These are phyloP conservation scores for Diospyros lotus DNA, from an alignment of 148 eudicot species.

Conservation along the genomic window DNA sequence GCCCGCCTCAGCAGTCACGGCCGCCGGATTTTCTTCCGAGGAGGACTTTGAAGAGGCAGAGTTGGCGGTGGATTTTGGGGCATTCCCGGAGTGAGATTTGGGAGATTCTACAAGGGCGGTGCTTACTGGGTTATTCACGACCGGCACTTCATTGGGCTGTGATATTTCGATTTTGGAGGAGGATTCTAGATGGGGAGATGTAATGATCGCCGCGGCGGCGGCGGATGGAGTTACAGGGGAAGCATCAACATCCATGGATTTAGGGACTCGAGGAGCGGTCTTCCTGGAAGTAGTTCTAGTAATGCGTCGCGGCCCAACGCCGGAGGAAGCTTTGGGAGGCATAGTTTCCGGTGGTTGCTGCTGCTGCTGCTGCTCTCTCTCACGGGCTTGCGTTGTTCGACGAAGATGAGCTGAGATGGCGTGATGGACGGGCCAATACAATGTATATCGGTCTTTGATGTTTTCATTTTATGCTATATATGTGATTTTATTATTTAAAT, in stretches of 20 bases:
- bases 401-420: too few relatives aligned
- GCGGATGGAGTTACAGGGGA: not conserved
- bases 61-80: not conserved
- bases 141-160: not conserved
- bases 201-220: not conserved
- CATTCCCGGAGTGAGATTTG: not conserved
- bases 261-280: not conserved
- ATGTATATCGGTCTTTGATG: too few relatives aligned
- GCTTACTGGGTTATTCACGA: not conserved
- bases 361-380: too few relatives aligned
- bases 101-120: not conserved
- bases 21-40: not conserved
- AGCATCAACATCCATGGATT: not conserved
- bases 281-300: slow-evolving; percentile 19
- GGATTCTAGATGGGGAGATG: not conserved
- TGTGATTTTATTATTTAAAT: too few relatives aligned
- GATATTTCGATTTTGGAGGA: not conserved
- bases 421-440: too few relatives aligned
- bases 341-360: slow-evolving; percentile 3
- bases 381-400: too few relatives aligned
- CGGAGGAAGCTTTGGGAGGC: slow-evolving; percentile 19
- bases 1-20: not conserved
- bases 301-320: slow-evolving; percentile 17
- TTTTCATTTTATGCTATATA: too few relatives aligned
- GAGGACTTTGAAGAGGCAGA: not conserved